Evolutionary conservation across 2,329 filamentous ascomycete genomes (phyloP), one percentile per base, ranked within the genome.

Genomic region (Aspergillus vadensis): DNA sequence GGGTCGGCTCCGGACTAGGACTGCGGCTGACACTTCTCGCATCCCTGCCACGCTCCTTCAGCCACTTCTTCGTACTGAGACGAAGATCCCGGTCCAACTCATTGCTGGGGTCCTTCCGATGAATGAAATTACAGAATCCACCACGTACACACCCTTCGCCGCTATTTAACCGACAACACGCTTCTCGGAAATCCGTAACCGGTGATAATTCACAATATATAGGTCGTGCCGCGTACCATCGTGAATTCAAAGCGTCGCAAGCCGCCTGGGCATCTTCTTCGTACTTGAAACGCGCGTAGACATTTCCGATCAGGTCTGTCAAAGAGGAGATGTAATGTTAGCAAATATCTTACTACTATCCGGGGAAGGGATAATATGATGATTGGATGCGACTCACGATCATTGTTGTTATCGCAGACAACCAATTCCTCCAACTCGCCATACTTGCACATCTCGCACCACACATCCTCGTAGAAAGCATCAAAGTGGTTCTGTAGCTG

Each of bases 401-500:
- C 95, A 80, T 99, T 99, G 80, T 98, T 98, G 80, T 99, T 99
- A 82, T 99, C 95, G 80, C 95, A 99, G 2, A 99, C 94, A 12
- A 99, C 95, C 12, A 99, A 86, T 81, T 99, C 95, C 81, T 99
- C 95, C 38, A 98, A 85, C 80, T 98, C 92, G 69, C 95, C 95
- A 77, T 96, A 99, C 81, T 96, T 92, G 89, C 95, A 98, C 83
- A 99, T 91, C 86, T 99, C 95, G 82, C 94, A 98, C 94, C 95
- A 99, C 68, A 99, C 92, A 77, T 99, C 95, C 82, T 99, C 95
- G 84, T 99, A 99, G 79, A 99, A 99, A 73, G 95, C 95, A 80
- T 99, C 95, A 76, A 99, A 99, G 85, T 99, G 95, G 82, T 97
- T 97, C 80, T 97, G 94, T 76, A 98, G 89, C 83, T 99, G 95